These are phyloP conservation scores for Iris macrosiphon DNA, from an alignment of 106 monocot genomes.

Conservation along the genomic window DNA sequence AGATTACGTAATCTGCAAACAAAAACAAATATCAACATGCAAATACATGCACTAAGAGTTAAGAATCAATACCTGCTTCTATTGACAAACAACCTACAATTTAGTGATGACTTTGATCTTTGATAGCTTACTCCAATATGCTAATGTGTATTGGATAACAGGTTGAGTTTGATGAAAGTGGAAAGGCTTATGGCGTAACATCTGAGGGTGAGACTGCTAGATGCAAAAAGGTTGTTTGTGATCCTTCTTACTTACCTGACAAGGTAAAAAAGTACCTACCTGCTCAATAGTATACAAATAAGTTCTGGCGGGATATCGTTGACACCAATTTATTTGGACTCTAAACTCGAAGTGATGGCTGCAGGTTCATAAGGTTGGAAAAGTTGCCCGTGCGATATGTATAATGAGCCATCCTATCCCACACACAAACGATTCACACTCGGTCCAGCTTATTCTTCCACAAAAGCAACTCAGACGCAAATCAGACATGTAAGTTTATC, in stretches of 20 bases:
- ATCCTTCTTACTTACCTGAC: slow-evolving; percentile 66
- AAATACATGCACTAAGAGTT: not conserved
- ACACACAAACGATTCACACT: slow-evolving; percentile 61
- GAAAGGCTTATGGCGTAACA: slow-evolving; percentile 65
- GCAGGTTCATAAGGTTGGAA: slow-evolving; percentile 79
- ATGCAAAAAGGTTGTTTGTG: slow-evolving; percentile 76
- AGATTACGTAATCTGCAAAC: too few relatives aligned
- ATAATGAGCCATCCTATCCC: slow-evolving; percentile 84
- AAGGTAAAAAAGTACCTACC: too few relatives aligned
- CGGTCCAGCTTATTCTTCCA: slow-evolving; percentile 82
- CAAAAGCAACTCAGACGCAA: slow-evolving; percentile 69
- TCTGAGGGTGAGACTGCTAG: slow-evolving; percentile 79
- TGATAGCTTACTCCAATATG: too few relatives aligned
- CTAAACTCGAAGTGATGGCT: not conserved
- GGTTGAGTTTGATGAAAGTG: slow-evolving; percentile 72
- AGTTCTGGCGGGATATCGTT: not conserved
- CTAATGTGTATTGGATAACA: slow-evolving; percentile 9
- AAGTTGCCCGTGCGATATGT: slow-evolving; percentile 71
- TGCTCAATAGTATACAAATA: not conserved
- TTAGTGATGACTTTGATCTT: too few relatives aligned
- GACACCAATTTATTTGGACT: not conserved
- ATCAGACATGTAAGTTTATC: slow-evolving; percentile 61
- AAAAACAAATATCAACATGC: not conserved
- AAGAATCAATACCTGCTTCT: too few relatives aligned
- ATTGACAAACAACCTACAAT: too few relatives aligned